Percentiles rank a stretch among this genome's conserved stretches.
Conservation (phyloP, 805 yeast genomes). For the Candida easanensis region DNA sequence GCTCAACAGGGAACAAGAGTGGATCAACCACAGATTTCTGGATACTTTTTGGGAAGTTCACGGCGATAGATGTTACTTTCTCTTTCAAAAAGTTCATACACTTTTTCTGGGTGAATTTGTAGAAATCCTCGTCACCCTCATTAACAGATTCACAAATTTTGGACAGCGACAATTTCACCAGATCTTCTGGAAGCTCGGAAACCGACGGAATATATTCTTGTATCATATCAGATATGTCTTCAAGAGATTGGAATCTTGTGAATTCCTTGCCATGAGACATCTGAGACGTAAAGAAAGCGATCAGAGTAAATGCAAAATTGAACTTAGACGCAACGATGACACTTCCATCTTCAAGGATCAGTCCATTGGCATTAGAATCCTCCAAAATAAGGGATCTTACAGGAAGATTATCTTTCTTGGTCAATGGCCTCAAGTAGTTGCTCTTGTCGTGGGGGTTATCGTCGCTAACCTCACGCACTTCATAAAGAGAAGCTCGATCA, state of each 20-base stretch:
- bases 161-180: conserved; percentile 22
- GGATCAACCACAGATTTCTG: conserved; percentile 26
- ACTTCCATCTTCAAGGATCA: conserved; percentile 39
- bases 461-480: conserved; percentile 38
- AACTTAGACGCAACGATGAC: conserved; percentile 39
- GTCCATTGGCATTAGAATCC: conserved; percentile 28
- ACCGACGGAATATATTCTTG: conserved; percentile 18
- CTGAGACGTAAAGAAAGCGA: conserved; percentile 32
- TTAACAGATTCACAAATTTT: conserved; percentile 38
- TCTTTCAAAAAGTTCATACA: conserved; percentile 36
- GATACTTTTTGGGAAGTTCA: conserved; percentile 38
- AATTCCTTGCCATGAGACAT: conserved; percentile 27
- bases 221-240: conserved; percentile 42
- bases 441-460: conserved; percentile 34
- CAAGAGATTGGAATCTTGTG: conserved; percentile 34
- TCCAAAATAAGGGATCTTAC: conserved; percentile 38
- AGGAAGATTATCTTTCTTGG: conserved; percentile 29
- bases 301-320: conserved; percentile 39
- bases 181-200: conserved; percentile 14
- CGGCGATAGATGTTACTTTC: conserved; percentile 36
- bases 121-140: conserved; percentile 44
- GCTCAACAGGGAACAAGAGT: conserved; percentile 27
- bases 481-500: conserved; percentile 31
- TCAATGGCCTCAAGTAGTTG: conserved; percentile 28
- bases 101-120: conserved; percentile 40